These are phyloP conservation scores for Mollisiaceae sp. DNA, from an alignment of 2,329 filamentous ascomycete genomes.

Conservation along the genomic window DNA sequence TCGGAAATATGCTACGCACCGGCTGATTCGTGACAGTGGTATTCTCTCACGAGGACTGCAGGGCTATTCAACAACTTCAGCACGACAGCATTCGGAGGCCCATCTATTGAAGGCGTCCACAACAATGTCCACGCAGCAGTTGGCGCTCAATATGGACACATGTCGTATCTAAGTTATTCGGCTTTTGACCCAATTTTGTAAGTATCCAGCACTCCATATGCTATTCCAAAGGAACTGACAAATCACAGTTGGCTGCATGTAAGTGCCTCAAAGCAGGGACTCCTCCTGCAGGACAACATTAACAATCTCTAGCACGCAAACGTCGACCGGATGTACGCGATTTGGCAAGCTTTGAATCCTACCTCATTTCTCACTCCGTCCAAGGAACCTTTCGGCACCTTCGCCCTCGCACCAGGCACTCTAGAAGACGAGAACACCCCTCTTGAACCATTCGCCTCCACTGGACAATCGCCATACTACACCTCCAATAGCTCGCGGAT, in stretches of 20 bases:
- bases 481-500: constrained; percentile 29
- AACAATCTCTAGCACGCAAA: constrained; percentile 50
- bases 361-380: constrained; percentile 40
- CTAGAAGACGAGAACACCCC: constrained; percentile 39
- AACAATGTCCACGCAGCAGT: constrained; percentile 49
- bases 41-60: constrained; percentile 47
- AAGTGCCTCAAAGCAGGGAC: not conserved
- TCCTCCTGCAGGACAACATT: not conserved
- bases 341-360: constrained; percentile 53
- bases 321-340: constrained; percentile 63
- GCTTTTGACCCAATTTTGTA: constrained; percentile 56
- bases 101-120: constrained; percentile 53
- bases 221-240: not conserved
- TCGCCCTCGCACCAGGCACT: constrained; percentile 33
- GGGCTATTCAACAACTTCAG: constrained; percentile 48
- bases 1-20: not conserved
- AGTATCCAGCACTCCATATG: constrained; percentile 27
- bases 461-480: constrained; percentile 39
- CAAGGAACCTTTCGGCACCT: constrained; percentile 43
- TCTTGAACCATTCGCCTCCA: constrained; percentile 34
- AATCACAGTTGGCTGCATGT: constrained; percentile 50
- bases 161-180: constrained; percentile 49
- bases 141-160: constrained; percentile 46
- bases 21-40: constrained; percentile 45
- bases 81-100: constrained; percentile 45